These are phyloP conservation scores for Chenopodium album DNA, from an alignment of 148 eudicot genomes.

Conservation along the genomic window DNA sequence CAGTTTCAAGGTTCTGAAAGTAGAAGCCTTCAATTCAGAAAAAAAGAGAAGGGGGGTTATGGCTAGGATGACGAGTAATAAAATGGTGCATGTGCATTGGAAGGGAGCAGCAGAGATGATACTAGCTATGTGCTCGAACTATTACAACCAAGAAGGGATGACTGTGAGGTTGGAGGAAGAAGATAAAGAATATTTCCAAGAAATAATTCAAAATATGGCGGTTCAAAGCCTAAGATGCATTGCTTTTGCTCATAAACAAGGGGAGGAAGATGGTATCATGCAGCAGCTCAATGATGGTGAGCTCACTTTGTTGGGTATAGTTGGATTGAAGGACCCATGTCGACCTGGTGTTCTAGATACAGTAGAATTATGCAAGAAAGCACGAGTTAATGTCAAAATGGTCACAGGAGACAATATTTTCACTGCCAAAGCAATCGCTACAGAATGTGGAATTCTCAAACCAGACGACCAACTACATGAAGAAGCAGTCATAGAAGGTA, in stretches of 20 bases:
- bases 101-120: constrained; percentile 48
- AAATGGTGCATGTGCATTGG: constrained; percentile 26
- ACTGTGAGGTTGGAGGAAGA: constrained; percentile 17
- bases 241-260: constrained; percentile 36
- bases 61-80: not conserved
- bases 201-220: constrained; percentile 38
- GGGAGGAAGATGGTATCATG: not conserved
- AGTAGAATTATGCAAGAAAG: constrained; percentile 28
- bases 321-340: constrained; percentile 42
- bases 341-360: constrained; percentile 36
- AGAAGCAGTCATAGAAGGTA: constrained; percentile 33
- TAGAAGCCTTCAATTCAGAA: constrained; percentile 43
- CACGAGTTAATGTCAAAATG: constrained; percentile 39
- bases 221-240: constrained; percentile 42
- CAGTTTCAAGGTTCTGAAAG: constrained; percentile 24
- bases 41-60: constrained; percentile 34
- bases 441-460: constrained; percentile 36
- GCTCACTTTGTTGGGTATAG: constrained; percentile 62
- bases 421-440: constrained; percentile 42
- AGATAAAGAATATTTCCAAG: constrained; percentile 13
- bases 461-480: constrained; percentile 10
- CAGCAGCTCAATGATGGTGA: constrained; percentile 16
- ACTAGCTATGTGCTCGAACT: constrained; percentile 32
- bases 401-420: constrained; percentile 40
- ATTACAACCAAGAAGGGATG: constrained; percentile 27